phyloP scores from a whole-genome alignment of 768 basidiomycete species.

The Kwoniella sp. region DNA sequence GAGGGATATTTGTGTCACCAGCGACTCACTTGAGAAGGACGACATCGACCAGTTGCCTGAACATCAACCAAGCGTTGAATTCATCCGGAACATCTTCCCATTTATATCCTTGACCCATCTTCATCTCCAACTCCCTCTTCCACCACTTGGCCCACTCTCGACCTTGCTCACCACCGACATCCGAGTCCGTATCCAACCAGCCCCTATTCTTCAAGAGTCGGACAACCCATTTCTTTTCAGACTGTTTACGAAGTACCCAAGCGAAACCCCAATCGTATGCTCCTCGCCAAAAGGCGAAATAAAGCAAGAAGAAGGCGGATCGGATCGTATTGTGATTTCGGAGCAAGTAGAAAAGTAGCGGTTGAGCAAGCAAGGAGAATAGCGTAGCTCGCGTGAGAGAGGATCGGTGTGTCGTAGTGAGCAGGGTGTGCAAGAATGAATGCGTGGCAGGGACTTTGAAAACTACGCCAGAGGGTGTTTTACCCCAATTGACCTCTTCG shows the following conservation, averaged over 20 bases:
- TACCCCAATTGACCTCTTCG: constrained; percentile 78
- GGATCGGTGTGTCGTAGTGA: constrained; percentile 45
- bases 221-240: constrained; percentile 93
- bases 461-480: constrained; percentile 59
- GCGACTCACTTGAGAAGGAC: constrained; percentile 85
- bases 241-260: constrained; percentile 91
- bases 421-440: constrained; percentile 43
- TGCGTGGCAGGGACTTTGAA: constrained; percentile 66
- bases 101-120: constrained; percentile 92
- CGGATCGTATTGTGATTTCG: constrained; percentile 56
- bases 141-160: constrained; percentile 76
- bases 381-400: constrained; percentile 85
- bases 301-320: constrained; percentile 75
- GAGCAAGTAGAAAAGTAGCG: constrained; percentile 69
- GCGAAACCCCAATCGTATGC: constrained; percentile 93
- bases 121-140: constrained; percentile 76
- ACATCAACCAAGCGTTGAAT: constrained; percentile 95
- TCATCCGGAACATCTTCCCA: constrained; percentile 91
- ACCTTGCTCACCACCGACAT: constrained; percentile 38
- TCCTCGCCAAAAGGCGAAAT: constrained; percentile 89
- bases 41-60: constrained; percentile 91
- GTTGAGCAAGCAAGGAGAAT: constrained; percentile 73
- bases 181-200: constrained; percentile 71
- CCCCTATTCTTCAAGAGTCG: constrained; percentile 72
- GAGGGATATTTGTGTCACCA: no score